Conservation (phyloP, 2,329 filamentous ascomycete genomes). For the Botrytis hyacinthi region DNA sequence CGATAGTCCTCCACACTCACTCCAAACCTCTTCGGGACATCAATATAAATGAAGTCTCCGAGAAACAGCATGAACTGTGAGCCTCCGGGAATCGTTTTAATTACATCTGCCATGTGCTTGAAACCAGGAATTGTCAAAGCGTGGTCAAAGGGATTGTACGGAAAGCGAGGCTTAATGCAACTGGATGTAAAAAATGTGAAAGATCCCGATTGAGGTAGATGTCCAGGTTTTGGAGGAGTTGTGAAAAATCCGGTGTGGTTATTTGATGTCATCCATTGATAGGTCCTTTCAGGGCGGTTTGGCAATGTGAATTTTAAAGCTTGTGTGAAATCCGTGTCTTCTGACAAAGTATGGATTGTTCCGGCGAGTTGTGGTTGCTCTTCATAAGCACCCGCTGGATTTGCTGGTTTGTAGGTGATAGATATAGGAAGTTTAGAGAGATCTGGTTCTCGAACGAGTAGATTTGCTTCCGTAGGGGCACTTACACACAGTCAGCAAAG, state of each 20-base stretch:
- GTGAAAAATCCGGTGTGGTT: slow-evolving; percentile 81
- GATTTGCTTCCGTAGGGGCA: slow-evolving; percentile 72
- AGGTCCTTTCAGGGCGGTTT: slow-evolving; percentile 68
- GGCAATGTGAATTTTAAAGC: slow-evolving; percentile 62
- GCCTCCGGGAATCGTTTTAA: slow-evolving; percentile 60
- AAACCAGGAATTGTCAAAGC: slow-evolving; percentile 80
- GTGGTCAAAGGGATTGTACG: slow-evolving; percentile 82
- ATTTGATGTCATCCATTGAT: slow-evolving; percentile 83
- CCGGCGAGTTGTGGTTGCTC: slow-evolving; percentile 67
- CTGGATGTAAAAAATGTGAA: slow-evolving; percentile 92
- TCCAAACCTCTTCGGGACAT: slow-evolving; percentile 81
- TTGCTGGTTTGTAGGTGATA: slow-evolving; percentile 61
- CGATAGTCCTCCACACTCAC: slow-evolving; percentile 73
- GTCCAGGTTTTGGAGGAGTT: slow-evolving; percentile 62
- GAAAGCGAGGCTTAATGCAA: slow-evolving; percentile 88
- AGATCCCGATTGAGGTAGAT: slow-evolving; percentile 50
- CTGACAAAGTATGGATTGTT: slow-evolving; percentile 61
- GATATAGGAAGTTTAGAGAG: slow-evolving; percentile 70
- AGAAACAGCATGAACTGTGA: slow-evolving; percentile 81
- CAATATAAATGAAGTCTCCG: slow-evolving; percentile 86
- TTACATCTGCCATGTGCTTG: slow-evolving; percentile 67
- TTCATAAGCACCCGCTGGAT: slow-evolving; percentile 51
- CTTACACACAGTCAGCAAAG: slow-evolving; percentile 1
- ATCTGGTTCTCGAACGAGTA: slow-evolving; percentile 84
- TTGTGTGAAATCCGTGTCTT: slow-evolving; percentile 80